A percentile compares a stretch with the other conserved stretches of the same genome.
Evolutionary conservation across 2,329 filamentous ascomycete species (phyloP).

Genomic region (Hypoxylon sp.): DNA sequence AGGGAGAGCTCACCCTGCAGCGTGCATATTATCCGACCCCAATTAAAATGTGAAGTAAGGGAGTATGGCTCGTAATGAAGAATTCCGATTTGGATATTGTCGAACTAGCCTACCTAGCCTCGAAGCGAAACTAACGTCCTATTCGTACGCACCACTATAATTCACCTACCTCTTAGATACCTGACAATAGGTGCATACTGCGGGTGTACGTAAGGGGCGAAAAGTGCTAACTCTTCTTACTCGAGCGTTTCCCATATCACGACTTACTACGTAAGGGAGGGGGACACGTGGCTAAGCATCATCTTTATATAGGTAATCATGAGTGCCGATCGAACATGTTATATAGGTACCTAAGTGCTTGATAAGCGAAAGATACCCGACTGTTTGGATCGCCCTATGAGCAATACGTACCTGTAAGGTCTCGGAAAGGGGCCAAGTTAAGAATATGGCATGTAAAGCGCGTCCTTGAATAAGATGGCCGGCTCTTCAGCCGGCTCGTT

Average conservation of each 20-base stretch:
- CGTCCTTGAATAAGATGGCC: conserved; percentile 3
- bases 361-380: conserved; percentile 19
- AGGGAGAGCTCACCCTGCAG: conserved; percentile 27
- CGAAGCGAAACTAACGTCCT: neutral
- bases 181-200: no score
- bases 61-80: conserved; percentile 12
- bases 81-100: conserved; percentile 2
- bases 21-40: conserved; percentile 23
- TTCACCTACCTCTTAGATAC: no score
- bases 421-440: neutral
- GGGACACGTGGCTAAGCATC: conserved; percentile 20
- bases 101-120: neutral
- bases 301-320: neutral
- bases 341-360: neutral
- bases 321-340: conserved; percentile 3
- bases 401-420: neutral
- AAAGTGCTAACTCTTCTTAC: conserved; percentile 6
- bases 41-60: conserved; percentile 18
- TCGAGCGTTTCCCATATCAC: conserved; percentile 9
- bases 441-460: neutral
- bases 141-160: neutral
- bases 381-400: conserved; percentile 12
- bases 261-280: conserved; percentile 3
- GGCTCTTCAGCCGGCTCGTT: conserved; percentile 15
- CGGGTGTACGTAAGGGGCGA: conserved; percentile 3